Evolutionary conservation across 129 eudicot species (phyloP).

Genomic region (Flaveria sonorensis): DNA sequence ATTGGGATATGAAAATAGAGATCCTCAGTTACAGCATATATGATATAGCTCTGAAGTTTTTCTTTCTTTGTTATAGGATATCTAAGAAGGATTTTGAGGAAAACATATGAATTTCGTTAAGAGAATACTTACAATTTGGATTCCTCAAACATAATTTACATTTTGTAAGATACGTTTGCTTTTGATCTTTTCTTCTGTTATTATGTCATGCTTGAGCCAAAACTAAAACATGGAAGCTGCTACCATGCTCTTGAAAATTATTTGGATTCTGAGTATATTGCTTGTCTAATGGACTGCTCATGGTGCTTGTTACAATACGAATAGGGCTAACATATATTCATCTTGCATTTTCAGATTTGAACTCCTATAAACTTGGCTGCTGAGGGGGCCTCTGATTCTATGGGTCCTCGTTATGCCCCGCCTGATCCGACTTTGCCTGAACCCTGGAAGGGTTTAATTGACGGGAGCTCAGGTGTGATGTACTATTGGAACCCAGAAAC

Average conservation of each 20-base stretch:
- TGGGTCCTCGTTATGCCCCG: slow-evolving; percentile 93
- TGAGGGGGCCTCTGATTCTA: slow-evolving; percentile 62
- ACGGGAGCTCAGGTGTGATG: slow-evolving; percentile 75
- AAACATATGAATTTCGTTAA: not conserved
- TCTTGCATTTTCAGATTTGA: slow-evolving; percentile 23
- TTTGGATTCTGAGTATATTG: not conserved
- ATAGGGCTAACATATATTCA: slow-evolving; percentile 2
- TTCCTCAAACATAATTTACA: not conserved
- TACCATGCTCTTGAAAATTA: not conserved
- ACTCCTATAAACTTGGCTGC: slow-evolving; percentile 54
- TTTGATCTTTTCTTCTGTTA: not conserved
- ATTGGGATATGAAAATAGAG: not conserved
- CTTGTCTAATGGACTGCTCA: not conserved
- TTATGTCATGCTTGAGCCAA: not conserved
- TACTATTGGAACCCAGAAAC: slow-evolving; percentile 98
- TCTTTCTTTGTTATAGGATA: not conserved
- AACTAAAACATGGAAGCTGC: slow-evolving; percentile 8
- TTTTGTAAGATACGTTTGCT: not conserved
- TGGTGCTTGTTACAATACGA: not conserved
- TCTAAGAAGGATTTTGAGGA: not conserved
- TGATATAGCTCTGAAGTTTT: not conserved
- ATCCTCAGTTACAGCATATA: not conserved
- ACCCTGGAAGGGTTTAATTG: slow-evolving; percentile 96
- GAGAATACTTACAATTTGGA: not conserved
- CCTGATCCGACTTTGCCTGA: slow-evolving; percentile 89